phyloP scores from a whole-genome alignment of 106 monocot species.

The Dendrobium huoshanense region DNA sequence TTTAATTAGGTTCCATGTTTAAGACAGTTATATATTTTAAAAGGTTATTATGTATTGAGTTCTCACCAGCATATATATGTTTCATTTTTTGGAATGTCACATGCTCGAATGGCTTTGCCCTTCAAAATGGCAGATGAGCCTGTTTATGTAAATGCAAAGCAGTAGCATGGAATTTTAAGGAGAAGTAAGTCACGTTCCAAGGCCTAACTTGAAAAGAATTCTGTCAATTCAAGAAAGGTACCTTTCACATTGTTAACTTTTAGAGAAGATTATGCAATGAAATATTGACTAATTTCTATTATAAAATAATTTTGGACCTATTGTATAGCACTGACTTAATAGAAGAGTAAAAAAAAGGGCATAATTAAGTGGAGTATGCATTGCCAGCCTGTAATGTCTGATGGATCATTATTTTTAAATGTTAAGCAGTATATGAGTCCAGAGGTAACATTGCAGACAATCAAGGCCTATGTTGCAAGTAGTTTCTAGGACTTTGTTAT shows the following conservation, averaged over 20 bases:
- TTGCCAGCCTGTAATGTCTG: conserved; percentile 20
- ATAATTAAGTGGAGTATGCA: conserved; percentile 51
- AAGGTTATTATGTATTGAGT: neutral
- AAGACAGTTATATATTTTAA: neutral
- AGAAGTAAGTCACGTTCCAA: conserved; percentile 59
- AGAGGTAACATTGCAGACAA: conserved; percentile 1
- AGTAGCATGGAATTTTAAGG: conserved; percentile 58
- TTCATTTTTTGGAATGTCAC: conserved; percentile 29
- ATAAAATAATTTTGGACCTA: conserved; percentile 40
- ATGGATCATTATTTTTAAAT: neutral
- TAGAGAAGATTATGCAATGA: fast-evolving
- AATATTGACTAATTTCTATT: no score
- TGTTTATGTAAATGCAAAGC: conserved; percentile 63
- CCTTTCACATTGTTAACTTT: neutral
- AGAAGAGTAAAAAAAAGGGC: conserved; percentile 16
- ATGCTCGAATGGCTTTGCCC: conserved; percentile 42
- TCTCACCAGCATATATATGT: neutral
- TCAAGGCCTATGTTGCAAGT: conserved; percentile 4
- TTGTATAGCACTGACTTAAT: conserved; percentile 16
- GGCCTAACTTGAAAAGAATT: conserved; percentile 50
- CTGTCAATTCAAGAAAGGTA: conserved; percentile 49
- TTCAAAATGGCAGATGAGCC: conserved; percentile 53
- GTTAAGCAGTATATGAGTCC: neutral
- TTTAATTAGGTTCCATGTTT: neutral
- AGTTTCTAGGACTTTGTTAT: conserved; percentile 1